Conservation (phyloP, 805 yeast species). For the Scheffersomyces coipomensis region DNA sequence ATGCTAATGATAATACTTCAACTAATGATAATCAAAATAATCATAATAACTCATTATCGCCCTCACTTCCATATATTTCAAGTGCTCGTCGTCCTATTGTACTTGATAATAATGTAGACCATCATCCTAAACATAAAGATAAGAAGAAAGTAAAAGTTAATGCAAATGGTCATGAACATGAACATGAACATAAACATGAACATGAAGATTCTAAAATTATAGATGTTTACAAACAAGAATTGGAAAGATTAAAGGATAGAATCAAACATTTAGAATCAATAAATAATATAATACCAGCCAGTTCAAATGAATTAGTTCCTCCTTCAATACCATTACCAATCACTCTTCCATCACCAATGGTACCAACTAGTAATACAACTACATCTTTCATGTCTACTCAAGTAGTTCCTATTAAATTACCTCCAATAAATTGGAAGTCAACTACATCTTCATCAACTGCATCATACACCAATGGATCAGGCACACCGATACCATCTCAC, state of each 20-base stretch:
- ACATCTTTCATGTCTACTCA: not conserved
- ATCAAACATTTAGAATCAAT: slow-evolving; percentile 10
- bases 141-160: not conserved
- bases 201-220: not conserved
- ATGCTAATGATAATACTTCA: slow-evolving; percentile 44
- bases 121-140: not conserved
- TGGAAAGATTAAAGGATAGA: slow-evolving; percentile 12
- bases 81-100: slow-evolving; percentile 14
- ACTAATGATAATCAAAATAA: slow-evolving; percentile 6
- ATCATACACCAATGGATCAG: too few species aligned
- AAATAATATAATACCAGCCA: not conserved
- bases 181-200: not conserved
- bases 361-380: not conserved
- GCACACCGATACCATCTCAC: not conserved
- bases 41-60: not conserved
- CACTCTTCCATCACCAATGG: too few species aligned
- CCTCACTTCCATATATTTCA: slow-evolving; percentile 10
- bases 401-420: not conserved
- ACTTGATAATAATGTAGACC: not conserved
- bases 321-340: too few species aligned
- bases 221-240: slow-evolving; percentile 7
- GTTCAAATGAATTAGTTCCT: not conserved
- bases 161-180: not conserved
- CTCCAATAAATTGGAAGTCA: not conserved
- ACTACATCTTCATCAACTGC: not conserved